Percentiles rank a stretch among this genome's conserved stretches.
Evolutionary conservation across 257 asterid genomes (phyloP).

Genomic region (Handroanthus guayacan): DNA sequence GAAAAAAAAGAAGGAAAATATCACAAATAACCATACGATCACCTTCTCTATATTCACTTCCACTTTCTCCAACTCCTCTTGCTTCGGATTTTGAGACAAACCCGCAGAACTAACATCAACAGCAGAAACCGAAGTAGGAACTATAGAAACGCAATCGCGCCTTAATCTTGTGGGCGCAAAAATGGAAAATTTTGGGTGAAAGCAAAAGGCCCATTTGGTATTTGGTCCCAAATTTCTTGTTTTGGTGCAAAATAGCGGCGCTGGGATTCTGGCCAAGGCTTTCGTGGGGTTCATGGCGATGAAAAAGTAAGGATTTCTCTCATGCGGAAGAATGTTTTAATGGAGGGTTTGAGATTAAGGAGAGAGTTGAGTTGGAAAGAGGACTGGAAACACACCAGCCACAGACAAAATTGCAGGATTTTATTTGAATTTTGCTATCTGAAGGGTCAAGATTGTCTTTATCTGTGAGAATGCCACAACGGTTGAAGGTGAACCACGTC

Average conservation of each 20-base stretch:
- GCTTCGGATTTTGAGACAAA: slow-evolving; percentile 33
- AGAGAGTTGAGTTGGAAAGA: background rate
- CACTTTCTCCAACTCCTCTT: slow-evolving; percentile 40
- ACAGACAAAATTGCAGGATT: slow-evolving; percentile 29
- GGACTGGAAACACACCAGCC: slow-evolving; percentile 27
- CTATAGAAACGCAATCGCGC: slow-evolving; percentile 11
- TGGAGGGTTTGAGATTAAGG: background rate
- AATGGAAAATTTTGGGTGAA: slow-evolving; percentile 33
- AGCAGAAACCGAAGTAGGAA: slow-evolving; percentile 35
- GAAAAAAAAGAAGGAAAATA: background rate
- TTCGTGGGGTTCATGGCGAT: slow-evolving; percentile 51
- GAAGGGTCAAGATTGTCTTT: slow-evolving; percentile 26
- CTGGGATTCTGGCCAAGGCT: slow-evolving; percentile 46
- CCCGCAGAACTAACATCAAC: slow-evolving; percentile 49
- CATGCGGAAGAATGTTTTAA: background rate
- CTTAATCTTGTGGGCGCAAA: slow-evolving; percentile 26
- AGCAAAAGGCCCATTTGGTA: slow-evolving; percentile 43
- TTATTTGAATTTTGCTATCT: background rate
- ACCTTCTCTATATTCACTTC: slow-evolving; percentile 79
- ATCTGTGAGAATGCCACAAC: slow-evolving; percentile 14
- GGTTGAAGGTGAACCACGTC: slow-evolving; percentile 39
- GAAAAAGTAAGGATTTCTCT: slow-evolving; percentile 2
- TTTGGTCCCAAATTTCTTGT: slow-evolving; percentile 40
- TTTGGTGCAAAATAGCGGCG: slow-evolving; percentile 36
- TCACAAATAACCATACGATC: background rate